Conservation (phyloP, 140 eudicot species). For the Cichorium intybus region DNA sequence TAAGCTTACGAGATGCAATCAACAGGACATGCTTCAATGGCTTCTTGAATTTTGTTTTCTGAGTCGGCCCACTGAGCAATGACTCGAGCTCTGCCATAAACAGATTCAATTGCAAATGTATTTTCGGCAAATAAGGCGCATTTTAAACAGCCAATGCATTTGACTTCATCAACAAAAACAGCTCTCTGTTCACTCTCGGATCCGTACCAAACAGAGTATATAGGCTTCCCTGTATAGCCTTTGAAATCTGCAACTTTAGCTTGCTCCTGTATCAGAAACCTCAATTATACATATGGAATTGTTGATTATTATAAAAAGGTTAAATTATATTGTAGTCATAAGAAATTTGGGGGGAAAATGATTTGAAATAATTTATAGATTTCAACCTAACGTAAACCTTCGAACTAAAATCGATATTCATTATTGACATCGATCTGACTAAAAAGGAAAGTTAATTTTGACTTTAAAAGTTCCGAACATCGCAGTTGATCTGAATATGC, state of each 20-base stretch:
- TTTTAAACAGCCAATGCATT: conserved; percentile 92
- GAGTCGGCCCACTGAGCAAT: conserved; percentile 96
- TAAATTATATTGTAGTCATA: not conserved
- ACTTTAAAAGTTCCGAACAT: not conserved
- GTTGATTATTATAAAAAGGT: not conserved
- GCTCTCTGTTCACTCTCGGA: conserved; percentile 75
- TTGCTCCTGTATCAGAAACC: conserved; percentile 54
- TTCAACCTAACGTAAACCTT: not conserved
- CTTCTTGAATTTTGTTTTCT: conserved; percentile 59
- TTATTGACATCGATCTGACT: not conserved
- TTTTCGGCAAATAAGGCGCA: conserved; percentile 81
- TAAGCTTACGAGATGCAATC: conserved; percentile 90
- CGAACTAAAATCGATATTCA: not conserved
- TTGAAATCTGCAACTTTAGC: conserved; percentile 61
- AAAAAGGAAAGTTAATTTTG: not conserved
- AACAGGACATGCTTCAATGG: conserved; percentile 87
- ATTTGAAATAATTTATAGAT: not conserved
- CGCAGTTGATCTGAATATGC: not conserved
- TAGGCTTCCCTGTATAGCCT: conserved; percentile 86
- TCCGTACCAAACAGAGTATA: conserved; percentile 83
- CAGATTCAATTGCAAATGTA: conserved; percentile 83
- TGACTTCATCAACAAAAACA: conserved; percentile 86
- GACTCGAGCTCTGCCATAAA: conserved; percentile 88
- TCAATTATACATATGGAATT: not conserved
- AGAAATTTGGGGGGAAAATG: not conserved